A percentile compares a stretch with the other conserved stretches of the same genome.
Conservation (phyloP, 2,329 filamentous ascomycete genomes). For the Uncinocarpus reesii region DNA sequence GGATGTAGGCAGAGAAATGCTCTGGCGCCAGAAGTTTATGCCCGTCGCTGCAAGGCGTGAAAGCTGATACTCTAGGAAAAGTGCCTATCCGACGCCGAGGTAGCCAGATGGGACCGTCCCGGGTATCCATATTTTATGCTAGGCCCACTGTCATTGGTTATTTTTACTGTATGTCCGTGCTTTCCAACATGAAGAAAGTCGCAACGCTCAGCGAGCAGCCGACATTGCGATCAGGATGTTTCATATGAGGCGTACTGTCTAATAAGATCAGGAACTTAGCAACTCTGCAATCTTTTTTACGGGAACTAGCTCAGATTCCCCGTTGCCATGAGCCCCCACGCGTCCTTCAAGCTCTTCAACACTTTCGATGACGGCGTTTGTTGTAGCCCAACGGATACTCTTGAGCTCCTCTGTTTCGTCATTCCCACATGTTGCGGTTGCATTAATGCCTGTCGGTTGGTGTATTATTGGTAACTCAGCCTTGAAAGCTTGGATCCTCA, state of each 20-base stretch:
- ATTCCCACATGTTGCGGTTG: constrained; percentile 3
- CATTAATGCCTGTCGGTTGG: background rate
- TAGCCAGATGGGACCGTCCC: background rate
- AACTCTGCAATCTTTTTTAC: background rate
- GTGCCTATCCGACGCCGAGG: background rate
- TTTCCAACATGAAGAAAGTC: constrained; percentile 1
- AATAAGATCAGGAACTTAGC: constrained; percentile 1
- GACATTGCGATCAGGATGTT: constrained; percentile 10
- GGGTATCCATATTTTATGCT: background rate
- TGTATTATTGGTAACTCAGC: constrained; percentile 11
- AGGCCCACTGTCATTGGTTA: background rate
- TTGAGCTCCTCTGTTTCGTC: constrained; percentile 8
- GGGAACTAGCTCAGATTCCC: constrained; percentile 8
- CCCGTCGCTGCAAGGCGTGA: background rate
- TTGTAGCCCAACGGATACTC: background rate
- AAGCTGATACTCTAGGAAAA: background rate
- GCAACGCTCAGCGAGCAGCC: background rate
- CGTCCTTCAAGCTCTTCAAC: background rate
- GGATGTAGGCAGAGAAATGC: background rate
- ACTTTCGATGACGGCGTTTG: background rate
- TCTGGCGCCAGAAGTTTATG: background rate
- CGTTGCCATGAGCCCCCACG: background rate
- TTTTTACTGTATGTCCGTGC: background rate
- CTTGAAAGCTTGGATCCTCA: constrained; percentile 11
- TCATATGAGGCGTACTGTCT: constrained; percentile 2